These are phyloP conservation scores for Boletus vinaceobasis DNA, from an alignment of 768 basidiomycete species.

Conservation along the genomic window DNA sequence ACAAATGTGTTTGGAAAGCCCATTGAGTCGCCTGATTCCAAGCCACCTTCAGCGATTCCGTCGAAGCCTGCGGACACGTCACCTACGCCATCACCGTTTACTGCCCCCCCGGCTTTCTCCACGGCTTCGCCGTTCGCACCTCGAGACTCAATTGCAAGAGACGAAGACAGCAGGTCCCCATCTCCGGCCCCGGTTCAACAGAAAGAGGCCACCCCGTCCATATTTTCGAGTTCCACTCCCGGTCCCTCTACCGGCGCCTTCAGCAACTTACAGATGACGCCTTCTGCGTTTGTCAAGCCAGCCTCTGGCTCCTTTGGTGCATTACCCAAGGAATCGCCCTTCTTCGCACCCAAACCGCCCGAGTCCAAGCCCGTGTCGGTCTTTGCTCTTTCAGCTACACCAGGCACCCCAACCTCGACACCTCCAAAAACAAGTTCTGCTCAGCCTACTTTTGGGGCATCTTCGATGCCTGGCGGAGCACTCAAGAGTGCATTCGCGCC, in stretches of 20 bases:
- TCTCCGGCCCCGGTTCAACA: constrained; percentile 16
- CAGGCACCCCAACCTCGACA: constrained; percentile 18
- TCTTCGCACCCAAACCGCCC: constrained; percentile 40
- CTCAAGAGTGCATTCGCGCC: constrained; percentile 19
- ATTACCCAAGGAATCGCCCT: constrained; percentile 47
- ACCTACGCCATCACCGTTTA: constrained; percentile 5
- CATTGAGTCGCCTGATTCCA: constrained; percentile 8
- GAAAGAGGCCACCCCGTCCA: constrained; percentile 4
- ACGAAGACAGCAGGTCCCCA: constrained; percentile 29
- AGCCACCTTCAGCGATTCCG: constrained; percentile 9
- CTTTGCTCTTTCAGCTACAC: constrained; percentile 29
- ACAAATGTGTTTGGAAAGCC: constrained; percentile 10
- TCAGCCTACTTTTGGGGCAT: constrained; percentile 38
- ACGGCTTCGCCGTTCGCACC: neutral
- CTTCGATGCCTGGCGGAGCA: constrained; percentile 31
- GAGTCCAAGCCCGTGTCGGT: constrained; percentile 37
- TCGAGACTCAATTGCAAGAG: constrained; percentile 13
- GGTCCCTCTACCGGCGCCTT: constrained; percentile 37
- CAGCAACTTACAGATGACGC: constrained; percentile 34
- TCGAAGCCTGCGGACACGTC: neutral
- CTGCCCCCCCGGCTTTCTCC: neutral
- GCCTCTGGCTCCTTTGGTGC: constrained; percentile 34
- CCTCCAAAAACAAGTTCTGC: constrained; percentile 20
- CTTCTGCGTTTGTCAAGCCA: constrained; percentile 36
- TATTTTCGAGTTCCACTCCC: constrained; percentile 23